These are phyloP conservation scores for Echinosophora koreensis DNA, from an alignment of 306 rosid genomes.

Conservation along the genomic window DNA sequence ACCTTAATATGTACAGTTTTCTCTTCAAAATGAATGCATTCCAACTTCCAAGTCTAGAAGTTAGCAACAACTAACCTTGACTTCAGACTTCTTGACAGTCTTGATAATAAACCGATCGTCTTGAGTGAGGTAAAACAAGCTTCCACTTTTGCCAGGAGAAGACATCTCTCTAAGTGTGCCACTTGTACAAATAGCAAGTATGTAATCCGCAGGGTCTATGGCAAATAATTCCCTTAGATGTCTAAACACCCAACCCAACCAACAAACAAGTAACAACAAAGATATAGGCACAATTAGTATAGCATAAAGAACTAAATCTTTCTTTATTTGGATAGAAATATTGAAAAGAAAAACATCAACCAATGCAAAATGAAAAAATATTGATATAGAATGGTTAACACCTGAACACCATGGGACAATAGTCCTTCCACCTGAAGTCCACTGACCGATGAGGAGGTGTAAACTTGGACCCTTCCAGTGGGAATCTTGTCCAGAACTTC, in stretches of 20 bases:
- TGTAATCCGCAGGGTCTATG: slow-evolving; percentile 68
- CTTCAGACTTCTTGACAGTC: slow-evolving; percentile 70
- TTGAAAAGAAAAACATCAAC: not conserved
- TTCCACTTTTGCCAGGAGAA: slow-evolving; percentile 74
- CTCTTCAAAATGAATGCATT: slow-evolving; percentile 38
- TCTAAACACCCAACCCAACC: slow-evolving; percentile 54
- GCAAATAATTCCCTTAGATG: slow-evolving; percentile 74
- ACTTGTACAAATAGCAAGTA: slow-evolving; percentile 63
- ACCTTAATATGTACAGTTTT: slow-evolving; percentile 29
- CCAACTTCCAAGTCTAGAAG: slow-evolving; percentile 32
- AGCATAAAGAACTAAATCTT: slow-evolving; percentile 35
- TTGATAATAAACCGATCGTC: slow-evolving; percentile 66
- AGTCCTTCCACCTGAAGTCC: slow-evolving; percentile 72
- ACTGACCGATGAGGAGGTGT: slow-evolving; percentile 58
- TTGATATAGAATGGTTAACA: slow-evolving; percentile 6
- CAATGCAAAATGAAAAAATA: not conserved
- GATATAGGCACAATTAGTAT: slow-evolving; percentile 50
- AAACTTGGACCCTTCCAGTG: slow-evolving; percentile 59
- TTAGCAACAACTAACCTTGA: slow-evolving; percentile 57
- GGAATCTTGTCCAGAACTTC: slow-evolving; percentile 71
- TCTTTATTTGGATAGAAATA: slow-evolving; percentile 36
- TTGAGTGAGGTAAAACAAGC: slow-evolving; percentile 69
- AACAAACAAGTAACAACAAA: slow-evolving; percentile 54
- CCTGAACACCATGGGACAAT: slow-evolving; percentile 75
- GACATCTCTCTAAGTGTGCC: slow-evolving; percentile 64